Evolutionary conservation across 306 rosid genomes (phyloP), one percentile per base, ranked within the genome.

Genomic region (Quercus aquifolioides): DNA sequence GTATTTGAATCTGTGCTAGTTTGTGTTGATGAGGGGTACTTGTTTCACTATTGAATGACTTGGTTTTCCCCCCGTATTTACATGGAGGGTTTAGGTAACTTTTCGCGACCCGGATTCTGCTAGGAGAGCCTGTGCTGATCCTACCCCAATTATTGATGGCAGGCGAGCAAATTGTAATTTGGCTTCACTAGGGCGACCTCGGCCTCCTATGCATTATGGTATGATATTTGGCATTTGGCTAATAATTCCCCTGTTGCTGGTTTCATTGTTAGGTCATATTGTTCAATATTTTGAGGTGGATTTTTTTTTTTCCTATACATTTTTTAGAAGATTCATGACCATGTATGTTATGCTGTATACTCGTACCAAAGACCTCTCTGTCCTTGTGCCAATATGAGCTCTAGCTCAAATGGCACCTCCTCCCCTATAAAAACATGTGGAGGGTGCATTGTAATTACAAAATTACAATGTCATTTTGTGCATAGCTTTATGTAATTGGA

Each of bases 81-180:
- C 92, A 78, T 94, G 98, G 97, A 92, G 98, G 97, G 89, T 87
- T 88, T 87, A 94, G 99, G 99, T 94, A 85, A 92, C 99, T 91
- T 94, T 94, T 87, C 92, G 90, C 79, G 97, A 94, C 76, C 92
- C 97, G 18, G 99, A 92, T 87, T 89, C 99, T 80, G 97, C 99
- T 67, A 86, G 94, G 59, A 90, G 99, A 81, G 97, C 99, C 51
- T 94, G 99, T 74, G 89, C 87, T 10, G 97, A 92, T 91, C 97
- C 99, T 13, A 76, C 90, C 62, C 99, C 99, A 4, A 69, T 91
- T 67, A 94, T 94, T 65, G 99, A 94, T 83, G 97, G 99, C 77
- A 86, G 99, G 86, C 90, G 97, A 60, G 97, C 99, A 0, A 94
- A 94, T 76, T 94, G 99, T 88, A 94, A 94, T 73, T 74, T 94